phyloP scores from a whole-genome alignment of 164 flowering plant genomes.

The Nymphaea colorata region DNA sequence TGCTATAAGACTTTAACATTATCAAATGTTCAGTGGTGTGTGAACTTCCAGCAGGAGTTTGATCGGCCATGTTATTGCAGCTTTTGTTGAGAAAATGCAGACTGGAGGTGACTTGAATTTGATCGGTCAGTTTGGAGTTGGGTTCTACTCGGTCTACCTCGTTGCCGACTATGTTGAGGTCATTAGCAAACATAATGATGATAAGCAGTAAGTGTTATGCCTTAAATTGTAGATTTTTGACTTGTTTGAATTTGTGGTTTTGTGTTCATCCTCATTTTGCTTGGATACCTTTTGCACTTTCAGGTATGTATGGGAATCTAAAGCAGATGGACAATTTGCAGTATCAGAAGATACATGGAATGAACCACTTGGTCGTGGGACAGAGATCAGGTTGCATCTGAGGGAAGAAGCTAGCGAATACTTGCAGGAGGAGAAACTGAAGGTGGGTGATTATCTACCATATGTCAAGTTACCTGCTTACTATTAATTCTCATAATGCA shows the following conservation, averaged over 20 bases:
- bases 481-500: neutral
- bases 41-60: neutral
- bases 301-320: conserved; percentile 98
- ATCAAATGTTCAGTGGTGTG: too few species aligned
- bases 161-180: conserved; percentile 98
- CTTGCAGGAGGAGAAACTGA: conserved; percentile 76
- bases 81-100: conserved; percentile 95
- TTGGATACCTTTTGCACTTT: neutral
- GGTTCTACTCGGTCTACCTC: conserved; percentile 94
- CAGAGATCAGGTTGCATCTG: conserved; percentile 87
- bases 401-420: conserved; percentile 94
- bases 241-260: neutral
- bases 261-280: conserved; percentile 1
- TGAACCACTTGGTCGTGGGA: conserved; percentile 97
- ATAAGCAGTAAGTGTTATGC: conserved; percentile 69
- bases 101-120: conserved; percentile 88
- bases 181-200: conserved; percentile 94
- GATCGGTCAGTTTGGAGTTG: conserved; percentile 99
- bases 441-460: conserved; percentile 33
- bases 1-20: neutral
- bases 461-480: neutral
- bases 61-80: conserved; percentile 25
- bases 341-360: conserved; percentile 85
- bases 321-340: conserved; percentile 98
- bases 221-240: neutral